Percentiles rank a stretch among this genome's conserved stretches.
phyloP scores from a whole-genome alignment of 1,284 basidiomycete genomes.

The Chiua sp. region DNA sequence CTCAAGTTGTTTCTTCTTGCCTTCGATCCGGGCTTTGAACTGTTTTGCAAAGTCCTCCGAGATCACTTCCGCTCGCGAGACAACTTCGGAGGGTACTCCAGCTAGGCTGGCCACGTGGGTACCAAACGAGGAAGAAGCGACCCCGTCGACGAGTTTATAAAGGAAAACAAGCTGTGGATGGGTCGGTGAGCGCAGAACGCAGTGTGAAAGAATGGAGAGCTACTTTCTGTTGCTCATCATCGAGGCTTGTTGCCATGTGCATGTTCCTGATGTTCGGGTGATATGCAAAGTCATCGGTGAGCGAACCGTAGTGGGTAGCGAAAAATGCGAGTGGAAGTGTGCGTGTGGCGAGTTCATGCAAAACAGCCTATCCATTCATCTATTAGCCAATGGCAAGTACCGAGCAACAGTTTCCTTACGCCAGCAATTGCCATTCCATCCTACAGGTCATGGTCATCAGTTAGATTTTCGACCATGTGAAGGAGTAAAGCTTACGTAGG shows the following conservation, averaged over 20 bases:
- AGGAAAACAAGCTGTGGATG: constrained; percentile 79
- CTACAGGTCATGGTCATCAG: constrained; percentile 41
- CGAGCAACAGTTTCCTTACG: constrained; percentile 45
- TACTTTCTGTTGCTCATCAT: constrained; percentile 88
- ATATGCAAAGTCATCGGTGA: constrained; percentile 88
- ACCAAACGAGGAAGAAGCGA: constrained; percentile 92
- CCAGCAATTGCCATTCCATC: constrained; percentile 97
- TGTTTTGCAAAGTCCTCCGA: constrained; percentile 89
- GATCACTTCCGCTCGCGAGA: constrained; percentile 85
- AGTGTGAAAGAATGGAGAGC: constrained; percentile 14
- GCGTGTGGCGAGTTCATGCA: constrained; percentile 92
- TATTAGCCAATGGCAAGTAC: constrained; percentile 9
- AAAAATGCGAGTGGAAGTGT: constrained; percentile 87
- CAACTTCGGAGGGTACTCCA: constrained; percentile 81
- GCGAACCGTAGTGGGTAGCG: constrained; percentile 87
- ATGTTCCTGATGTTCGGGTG: constrained; percentile 94
- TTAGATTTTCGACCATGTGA: constrained; percentile 25
- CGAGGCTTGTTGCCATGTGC: constrained; percentile 94
- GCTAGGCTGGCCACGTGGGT: constrained; percentile 91
- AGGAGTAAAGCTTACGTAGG: constrained; percentile 62
- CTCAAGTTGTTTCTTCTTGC: constrained; percentile 58
- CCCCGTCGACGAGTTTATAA: constrained; percentile 90
- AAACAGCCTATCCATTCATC: constrained; percentile 65
- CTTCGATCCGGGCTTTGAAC: constrained; percentile 78
- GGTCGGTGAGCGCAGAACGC: neutral